phyloP scores from a whole-genome alignment of 2,329 filamentous ascomycete genomes.

The Fusarium sp. region DNA sequence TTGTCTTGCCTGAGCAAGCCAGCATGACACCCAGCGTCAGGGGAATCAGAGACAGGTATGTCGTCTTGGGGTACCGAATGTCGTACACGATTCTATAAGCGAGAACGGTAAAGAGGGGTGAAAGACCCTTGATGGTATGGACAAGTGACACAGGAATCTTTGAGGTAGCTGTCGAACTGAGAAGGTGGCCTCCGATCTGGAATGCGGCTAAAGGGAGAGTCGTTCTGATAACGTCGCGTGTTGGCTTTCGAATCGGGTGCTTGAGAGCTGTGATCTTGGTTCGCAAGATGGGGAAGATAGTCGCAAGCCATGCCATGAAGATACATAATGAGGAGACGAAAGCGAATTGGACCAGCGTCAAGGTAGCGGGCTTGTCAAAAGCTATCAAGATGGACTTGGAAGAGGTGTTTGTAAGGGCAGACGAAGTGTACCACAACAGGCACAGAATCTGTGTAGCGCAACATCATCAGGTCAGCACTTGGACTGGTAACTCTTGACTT shows the following conservation, averaged over 20 bases:
- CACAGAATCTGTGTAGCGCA: slow-evolving; percentile 76
- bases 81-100: slow-evolving; percentile 92
- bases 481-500: slow-evolving; percentile 16
- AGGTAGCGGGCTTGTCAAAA: slow-evolving; percentile 88
- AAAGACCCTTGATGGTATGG: slow-evolving; percentile 98
- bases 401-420: slow-evolving; percentile 95
- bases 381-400: slow-evolving; percentile 97
- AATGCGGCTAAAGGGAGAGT: slow-evolving; percentile 94
- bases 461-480: slow-evolving; percentile 43
- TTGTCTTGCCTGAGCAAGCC: slow-evolving; percentile 86
- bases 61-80: slow-evolving; percentile 87
- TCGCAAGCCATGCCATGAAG: slow-evolving; percentile 80
- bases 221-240: slow-evolving; percentile 82
- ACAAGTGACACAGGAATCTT: slow-evolving; percentile 97
- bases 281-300: slow-evolving; percentile 77
- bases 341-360: slow-evolving; percentile 93
- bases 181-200: slow-evolving; percentile 91
- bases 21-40: slow-evolving; percentile 95
- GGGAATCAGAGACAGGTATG: slow-evolving; percentile 90
- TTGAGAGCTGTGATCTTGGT: slow-evolving; percentile 81
- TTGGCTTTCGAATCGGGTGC: slow-evolving; percentile 85
- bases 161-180: slow-evolving; percentile 93
- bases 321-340: slow-evolving; percentile 93
- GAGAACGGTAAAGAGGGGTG: slow-evolving; percentile 92
- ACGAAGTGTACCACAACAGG: slow-evolving; percentile 93